A percentile compares a stretch with the other conserved stretches of the same genome.
phyloP scores from a whole-genome alignment of 139 green algal genomes.

The Volvox reticuliferus region DNA sequence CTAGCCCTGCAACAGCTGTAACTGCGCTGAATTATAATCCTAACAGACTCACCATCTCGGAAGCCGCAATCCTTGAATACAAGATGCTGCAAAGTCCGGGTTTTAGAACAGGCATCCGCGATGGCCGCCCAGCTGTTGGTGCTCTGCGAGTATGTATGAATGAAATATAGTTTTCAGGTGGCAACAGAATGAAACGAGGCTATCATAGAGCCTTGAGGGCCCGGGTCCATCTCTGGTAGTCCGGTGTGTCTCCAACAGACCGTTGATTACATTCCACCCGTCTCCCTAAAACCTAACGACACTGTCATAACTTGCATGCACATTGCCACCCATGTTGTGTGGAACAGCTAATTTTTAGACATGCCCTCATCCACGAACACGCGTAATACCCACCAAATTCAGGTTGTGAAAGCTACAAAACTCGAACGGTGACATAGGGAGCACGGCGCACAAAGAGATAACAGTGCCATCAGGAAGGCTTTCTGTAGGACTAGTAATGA shows the following conservation, averaged over 20 bases:
- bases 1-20: too few relatives aligned
- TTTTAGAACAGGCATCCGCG: constrained; percentile 62
- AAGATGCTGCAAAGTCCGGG: constrained; percentile 52
- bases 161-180: too few relatives aligned
- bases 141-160: constrained; percentile 22
- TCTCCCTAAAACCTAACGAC: background rate
- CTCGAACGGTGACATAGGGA: constrained; percentile 55
- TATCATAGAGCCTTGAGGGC: too few relatives aligned
- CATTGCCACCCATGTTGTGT: background rate
- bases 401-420: constrained; percentile 56
- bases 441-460: constrained; percentile 58
- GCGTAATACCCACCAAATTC: constrained; percentile 41
- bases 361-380: background rate
- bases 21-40: too few relatives aligned
- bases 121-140: constrained; percentile 69
- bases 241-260: background rate
- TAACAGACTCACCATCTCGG: constrained; percentile 29
- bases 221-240: too few relatives aligned
- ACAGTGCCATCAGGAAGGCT: constrained; percentile 53
- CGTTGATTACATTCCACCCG: background rate
- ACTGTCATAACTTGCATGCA: background rate
- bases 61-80: constrained; percentile 65
- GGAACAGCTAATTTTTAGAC: too few relatives aligned
- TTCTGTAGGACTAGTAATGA: constrained; percentile 55
- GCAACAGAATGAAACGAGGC: too few relatives aligned